Conservation (phyloP, 805 yeast species). For the Lipomyces sp. region DNA sequence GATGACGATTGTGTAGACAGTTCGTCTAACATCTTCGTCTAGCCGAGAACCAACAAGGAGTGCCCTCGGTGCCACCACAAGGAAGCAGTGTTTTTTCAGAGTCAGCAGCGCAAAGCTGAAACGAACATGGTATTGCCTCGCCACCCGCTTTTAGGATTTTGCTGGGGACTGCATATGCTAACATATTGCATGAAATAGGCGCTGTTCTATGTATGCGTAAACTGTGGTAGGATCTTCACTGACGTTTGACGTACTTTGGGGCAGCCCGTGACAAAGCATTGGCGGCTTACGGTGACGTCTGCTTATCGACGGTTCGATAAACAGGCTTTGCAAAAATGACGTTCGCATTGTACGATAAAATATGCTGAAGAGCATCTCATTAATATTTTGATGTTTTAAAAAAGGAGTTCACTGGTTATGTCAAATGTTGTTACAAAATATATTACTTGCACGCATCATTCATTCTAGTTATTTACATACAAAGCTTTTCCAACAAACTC, state of each 20-base stretch:
- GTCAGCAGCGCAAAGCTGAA: constrained; percentile 91
- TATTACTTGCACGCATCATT: neutral
- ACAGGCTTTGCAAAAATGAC: too few species aligned
- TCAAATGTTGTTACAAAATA: neutral
- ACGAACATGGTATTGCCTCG: constrained; percentile 64
- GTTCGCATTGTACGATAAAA: too few species aligned
- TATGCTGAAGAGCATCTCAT: too few species aligned
- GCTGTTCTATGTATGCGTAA: constrained; percentile 84
- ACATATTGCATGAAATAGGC: constrained; percentile 26
- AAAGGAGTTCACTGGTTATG: too few species aligned
- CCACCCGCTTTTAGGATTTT: neutral
- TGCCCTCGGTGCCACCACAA: constrained; percentile 86
- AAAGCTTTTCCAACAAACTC: neutral
- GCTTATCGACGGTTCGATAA: too few species aligned
- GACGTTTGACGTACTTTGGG: neutral
- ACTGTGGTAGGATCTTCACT: constrained; percentile 71
- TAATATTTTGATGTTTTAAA: too few species aligned
- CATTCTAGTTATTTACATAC: neutral
- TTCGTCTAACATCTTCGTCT: neutral
- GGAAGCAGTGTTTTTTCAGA: constrained; percentile 94
- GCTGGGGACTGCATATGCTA: neutral
- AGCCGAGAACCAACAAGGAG: constrained; percentile 86
- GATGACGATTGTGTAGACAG: neutral
- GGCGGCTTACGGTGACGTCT: too few species aligned
- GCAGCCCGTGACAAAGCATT: too few species aligned